Conservation (phyloP, 805 yeast genomes). For the Kuraishia piskuri region DNA sequence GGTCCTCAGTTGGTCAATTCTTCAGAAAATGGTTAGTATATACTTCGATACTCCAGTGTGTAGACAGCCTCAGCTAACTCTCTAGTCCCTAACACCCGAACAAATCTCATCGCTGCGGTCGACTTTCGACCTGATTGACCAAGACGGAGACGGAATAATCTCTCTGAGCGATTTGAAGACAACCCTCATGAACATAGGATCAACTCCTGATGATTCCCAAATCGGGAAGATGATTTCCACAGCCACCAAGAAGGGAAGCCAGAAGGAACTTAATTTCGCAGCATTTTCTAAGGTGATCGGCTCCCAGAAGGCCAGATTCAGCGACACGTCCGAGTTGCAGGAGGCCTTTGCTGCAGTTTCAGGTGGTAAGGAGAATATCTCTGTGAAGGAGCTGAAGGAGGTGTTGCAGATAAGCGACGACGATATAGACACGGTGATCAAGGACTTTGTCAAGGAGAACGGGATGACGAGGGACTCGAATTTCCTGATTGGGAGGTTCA, state of each 20-base stretch:
- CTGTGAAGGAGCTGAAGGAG: slow-evolving; percentile 38
- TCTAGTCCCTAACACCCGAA: slow-evolving; percentile 14
- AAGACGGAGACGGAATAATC: slow-evolving; percentile 67
- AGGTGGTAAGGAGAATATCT: slow-evolving; percentile 26
- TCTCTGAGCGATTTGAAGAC: slow-evolving; percentile 45
- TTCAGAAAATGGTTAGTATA: too few species aligned
- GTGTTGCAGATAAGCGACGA: slow-evolving; percentile 27
- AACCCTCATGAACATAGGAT: slow-evolving; percentile 45
- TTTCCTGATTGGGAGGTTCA: slow-evolving; percentile 57
- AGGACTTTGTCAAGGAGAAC: slow-evolving; percentile 44
- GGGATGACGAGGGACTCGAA: slow-evolving; percentile 48
- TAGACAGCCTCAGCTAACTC: too few species aligned
- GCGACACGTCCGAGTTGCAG: slow-evolving; percentile 41
- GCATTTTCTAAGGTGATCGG: slow-evolving; percentile 59
- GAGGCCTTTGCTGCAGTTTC: slow-evolving; percentile 54
- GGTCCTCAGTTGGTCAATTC: too few species aligned
- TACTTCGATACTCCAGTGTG: too few species aligned
- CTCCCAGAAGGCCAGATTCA: slow-evolving; percentile 39
- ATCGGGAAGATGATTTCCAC: slow-evolving; percentile 39
- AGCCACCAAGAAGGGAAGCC: slow-evolving; percentile 16
- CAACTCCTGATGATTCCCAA: slow-evolving; percentile 30
- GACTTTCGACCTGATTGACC: slow-evolving; percentile 74
- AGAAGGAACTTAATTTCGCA: slow-evolving; percentile 45
- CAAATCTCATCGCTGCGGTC: slow-evolving; percentile 63
- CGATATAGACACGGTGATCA: slow-evolving; percentile 43